These are phyloP conservation scores for Boletus huronensis DNA, from an alignment of 768 basidiomycete species.

Conservation along the genomic window DNA sequence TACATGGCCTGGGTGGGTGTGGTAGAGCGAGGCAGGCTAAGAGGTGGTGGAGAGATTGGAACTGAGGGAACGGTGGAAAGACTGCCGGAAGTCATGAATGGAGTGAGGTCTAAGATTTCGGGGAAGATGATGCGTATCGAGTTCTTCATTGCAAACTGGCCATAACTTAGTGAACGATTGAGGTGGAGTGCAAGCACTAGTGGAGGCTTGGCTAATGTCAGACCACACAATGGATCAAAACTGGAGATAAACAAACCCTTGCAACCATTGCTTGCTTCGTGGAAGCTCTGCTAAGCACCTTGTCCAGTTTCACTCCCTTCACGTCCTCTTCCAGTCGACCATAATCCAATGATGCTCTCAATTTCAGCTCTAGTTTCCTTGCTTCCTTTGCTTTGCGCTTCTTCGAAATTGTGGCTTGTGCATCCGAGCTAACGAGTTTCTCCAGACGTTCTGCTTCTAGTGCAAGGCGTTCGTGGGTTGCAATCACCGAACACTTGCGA, in stretches of 20 bases:
- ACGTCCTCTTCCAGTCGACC: constrained; percentile 82
- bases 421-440: constrained; percentile 27
- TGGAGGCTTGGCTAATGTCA: constrained; percentile 59
- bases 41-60: constrained; percentile 66
- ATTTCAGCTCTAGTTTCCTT: constrained; percentile 55
- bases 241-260: constrained; percentile 44
- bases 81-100: constrained; percentile 79
- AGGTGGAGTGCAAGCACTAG: constrained; percentile 85
- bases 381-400: constrained; percentile 75
- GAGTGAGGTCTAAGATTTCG: constrained; percentile 84
- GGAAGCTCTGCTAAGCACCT: constrained; percentile 66
- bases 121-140: constrained; percentile 77
- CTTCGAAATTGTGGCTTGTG: constrained; percentile 60
- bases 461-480: constrained; percentile 64
- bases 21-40: constrained; percentile 43
- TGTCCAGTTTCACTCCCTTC: constrained; percentile 76
- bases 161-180: constrained; percentile 85
- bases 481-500: constrained; percentile 81
- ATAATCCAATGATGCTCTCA: constrained; percentile 64
- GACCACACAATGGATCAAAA: constrained; percentile 5
- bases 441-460: constrained; percentile 61
- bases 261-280: constrained; percentile 94
- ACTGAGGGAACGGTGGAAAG: constrained; percentile 67
- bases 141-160: constrained; percentile 78
- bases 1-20: constrained; percentile 57